Conservation (phyloP, 2,329 filamentous ascomycete species). For the Cercospora sp. region DNA sequence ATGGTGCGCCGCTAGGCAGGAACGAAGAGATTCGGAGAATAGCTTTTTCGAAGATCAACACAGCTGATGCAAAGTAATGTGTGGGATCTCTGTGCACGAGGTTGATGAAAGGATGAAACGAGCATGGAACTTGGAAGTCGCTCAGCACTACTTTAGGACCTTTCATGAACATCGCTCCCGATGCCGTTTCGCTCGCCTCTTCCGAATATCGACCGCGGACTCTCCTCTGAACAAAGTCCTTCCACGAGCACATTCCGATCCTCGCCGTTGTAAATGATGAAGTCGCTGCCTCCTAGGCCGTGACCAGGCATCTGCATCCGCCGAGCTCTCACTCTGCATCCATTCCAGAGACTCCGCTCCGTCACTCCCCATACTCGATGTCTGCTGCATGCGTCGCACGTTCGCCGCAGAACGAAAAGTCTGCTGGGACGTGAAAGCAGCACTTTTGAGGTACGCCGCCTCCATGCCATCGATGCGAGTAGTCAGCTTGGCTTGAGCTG, state of each 20-base stretch:
- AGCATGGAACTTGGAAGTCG: neutral
- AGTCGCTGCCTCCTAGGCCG: constrained; percentile 7
- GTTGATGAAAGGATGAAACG: too few species aligned
- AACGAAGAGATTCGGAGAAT: too few species aligned
- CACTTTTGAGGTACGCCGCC: neutral
- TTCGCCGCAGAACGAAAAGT: neutral
- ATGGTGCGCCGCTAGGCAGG: too few species aligned
- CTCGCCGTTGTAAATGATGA: neutral
- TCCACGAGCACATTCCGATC: constrained; percentile 14
- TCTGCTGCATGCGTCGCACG: constrained; percentile 7
- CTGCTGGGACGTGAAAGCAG: neutral
- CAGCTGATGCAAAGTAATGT: too few species aligned
- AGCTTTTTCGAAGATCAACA: too few species aligned
- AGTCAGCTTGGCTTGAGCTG: neutral
- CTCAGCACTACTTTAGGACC: constrained; percentile 14
- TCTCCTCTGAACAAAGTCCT: constrained; percentile 12
- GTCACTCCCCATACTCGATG: constrained; percentile 21
- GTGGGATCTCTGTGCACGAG: too few species aligned
- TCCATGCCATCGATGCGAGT: neutral
- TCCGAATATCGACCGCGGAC: constrained; percentile 8
- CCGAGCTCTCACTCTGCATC: neutral
- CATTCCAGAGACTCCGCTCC: constrained; percentile 2
- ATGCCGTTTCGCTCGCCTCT: neutral
- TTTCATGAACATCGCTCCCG: neutral
- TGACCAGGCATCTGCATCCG: neutral